Evolutionary conservation across 2,329 filamentous ascomycete genomes (phyloP).

Genomic region (Colletotrichum destructivum): DNA sequence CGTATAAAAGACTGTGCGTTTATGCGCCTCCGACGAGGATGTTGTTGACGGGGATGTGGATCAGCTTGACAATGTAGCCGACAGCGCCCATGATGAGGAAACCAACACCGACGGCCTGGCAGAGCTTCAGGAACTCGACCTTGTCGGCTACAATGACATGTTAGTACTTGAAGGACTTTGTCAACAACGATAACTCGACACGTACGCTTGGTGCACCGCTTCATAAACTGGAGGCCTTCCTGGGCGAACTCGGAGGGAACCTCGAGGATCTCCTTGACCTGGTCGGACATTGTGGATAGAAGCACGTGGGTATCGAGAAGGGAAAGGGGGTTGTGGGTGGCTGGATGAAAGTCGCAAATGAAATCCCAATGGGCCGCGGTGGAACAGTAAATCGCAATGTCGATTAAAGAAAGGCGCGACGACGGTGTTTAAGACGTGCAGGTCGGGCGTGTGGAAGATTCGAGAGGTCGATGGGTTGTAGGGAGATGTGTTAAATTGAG

Average conservation of each 20-base stretch:
- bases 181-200: constrained; percentile 47
- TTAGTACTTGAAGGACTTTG: constrained; percentile 8
- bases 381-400: constrained; percentile 4
- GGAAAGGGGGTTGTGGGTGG: constrained; percentile 7
- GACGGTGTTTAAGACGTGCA: constrained; percentile 40
- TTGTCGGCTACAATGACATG: constrained; percentile 49
- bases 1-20: constrained; percentile 33
- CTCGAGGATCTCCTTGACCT: constrained; percentile 79
- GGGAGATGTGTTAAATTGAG: constrained; percentile 43
- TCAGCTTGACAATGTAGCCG: constrained; percentile 80
- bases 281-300: constrained; percentile 71
- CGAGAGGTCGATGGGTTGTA: constrained; percentile 37
- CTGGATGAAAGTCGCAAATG: constrained; percentile 19
- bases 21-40: constrained; percentile 78
- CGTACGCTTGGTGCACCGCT: constrained; percentile 74
- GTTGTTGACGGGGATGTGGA: constrained; percentile 80
- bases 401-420: constrained; percentile 33
- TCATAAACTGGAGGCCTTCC: constrained; percentile 74
- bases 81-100: constrained; percentile 81
- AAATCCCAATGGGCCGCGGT: constrained; percentile 34
- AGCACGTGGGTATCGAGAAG: constrained; percentile 34
- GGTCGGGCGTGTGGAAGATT: constrained; percentile 39
- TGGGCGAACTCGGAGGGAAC: constrained; percentile 76
- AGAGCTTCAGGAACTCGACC: constrained; percentile 61
- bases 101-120: constrained; percentile 76